Evolutionary conservation across 441 rosid genomes (phyloP).

Genomic region (Flueggea neowawraea): DNA sequence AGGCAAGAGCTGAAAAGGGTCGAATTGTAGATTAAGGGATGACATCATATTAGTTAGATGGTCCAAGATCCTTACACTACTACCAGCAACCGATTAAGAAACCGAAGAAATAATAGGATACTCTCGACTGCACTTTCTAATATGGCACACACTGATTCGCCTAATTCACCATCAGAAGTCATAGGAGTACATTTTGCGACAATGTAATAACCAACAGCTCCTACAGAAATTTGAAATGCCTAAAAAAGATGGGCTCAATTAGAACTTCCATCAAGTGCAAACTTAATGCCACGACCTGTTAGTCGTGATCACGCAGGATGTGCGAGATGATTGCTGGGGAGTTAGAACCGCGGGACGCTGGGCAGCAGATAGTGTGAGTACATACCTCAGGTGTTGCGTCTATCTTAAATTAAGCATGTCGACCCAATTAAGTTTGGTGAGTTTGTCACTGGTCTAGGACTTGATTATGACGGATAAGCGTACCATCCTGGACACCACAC

Average conservation of each 20-base stretch:
- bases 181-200: constrained; percentile 93
- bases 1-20: constrained; percentile 77
- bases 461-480: too few relatives aligned
- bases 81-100: neutral
- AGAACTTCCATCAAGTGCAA: constrained; percentile 18
- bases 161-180: constrained; percentile 85
- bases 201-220: constrained; percentile 86
- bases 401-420: too few relatives aligned
- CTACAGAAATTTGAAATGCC: constrained; percentile 97
- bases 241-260: constrained; percentile 34
- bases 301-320: too few relatives aligned
- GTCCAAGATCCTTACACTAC: neutral
- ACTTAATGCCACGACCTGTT: too few relatives aligned
- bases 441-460: too few relatives aligned
- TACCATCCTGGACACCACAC: too few relatives aligned
- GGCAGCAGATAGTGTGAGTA: too few relatives aligned
- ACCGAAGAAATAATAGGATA: constrained; percentile 18
- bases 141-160: constrained; percentile 76
- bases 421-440: too few relatives aligned
- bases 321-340: too few relatives aligned
- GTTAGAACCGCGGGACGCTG: too few relatives aligned
- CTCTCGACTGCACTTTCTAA: constrained; percentile 82
- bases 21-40: constrained; percentile 13
- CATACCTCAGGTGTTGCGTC: too few relatives aligned
- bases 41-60: neutral